Conservation (phyloP, 2,329 filamentous ascomycete genomes). For the Cladosporium sp. region DNA sequence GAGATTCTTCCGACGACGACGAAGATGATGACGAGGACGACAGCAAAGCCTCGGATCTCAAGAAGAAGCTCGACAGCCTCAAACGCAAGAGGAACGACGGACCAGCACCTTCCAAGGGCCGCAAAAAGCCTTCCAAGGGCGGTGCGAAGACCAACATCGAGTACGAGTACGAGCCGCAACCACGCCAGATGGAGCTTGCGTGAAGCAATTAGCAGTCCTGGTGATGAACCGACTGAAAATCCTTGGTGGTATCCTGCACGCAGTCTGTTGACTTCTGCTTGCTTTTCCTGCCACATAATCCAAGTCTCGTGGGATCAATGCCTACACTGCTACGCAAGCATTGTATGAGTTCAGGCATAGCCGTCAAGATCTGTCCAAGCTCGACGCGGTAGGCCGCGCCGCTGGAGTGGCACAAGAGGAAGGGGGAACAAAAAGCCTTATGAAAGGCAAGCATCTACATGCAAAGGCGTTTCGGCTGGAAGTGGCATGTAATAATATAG, state of each 20-base stretch:
- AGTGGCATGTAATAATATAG: constrained; percentile 1
- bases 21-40: constrained; percentile 52
- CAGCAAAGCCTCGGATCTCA: constrained; percentile 54
- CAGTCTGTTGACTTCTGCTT: neutral
- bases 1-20: constrained; percentile 55
- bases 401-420: neutral
- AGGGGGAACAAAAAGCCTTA: neutral
- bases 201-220: constrained; percentile 14
- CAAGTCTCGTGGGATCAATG: too few relatives aligned
- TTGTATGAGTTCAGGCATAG: neutral
- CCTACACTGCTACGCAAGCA: neutral
- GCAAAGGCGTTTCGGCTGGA: neutral
- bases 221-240: neutral
- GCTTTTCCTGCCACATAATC: neutral
- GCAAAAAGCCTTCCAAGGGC: constrained; percentile 54
- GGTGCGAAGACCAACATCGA: constrained; percentile 67
- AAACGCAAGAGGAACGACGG: constrained; percentile 53
- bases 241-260: neutral
- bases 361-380: neutral
- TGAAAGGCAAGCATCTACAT: neutral
- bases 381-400: neutral
- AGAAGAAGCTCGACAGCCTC: constrained; percentile 50
- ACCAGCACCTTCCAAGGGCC: constrained; percentile 50
- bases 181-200: constrained; percentile 37
- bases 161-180: constrained; percentile 65